Evolutionary conservation across 108 stramenopile genomes (phyloP).

Genomic region (Discostella pseudostelligera): DNA sequence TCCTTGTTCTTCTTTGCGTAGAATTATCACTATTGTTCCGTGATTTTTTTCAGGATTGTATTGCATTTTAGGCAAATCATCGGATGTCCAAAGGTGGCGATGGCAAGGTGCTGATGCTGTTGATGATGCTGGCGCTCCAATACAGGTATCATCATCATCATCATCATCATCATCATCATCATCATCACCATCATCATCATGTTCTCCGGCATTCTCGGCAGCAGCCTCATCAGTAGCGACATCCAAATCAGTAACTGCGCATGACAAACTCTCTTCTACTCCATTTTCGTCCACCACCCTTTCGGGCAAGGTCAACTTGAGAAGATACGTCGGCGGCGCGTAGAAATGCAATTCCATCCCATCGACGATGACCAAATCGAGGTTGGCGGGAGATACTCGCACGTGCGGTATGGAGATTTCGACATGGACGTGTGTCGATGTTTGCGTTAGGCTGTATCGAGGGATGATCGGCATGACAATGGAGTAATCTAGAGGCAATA

Average conservation of each 20-base stretch:
- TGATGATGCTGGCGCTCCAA: not conserved
- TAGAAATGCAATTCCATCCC: conserved; percentile 63
- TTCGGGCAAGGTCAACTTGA: conserved; percentile 59
- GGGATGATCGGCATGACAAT: conserved; percentile 76
- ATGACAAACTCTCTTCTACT: conserved; percentile 22
- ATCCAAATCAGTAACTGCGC: not conserved
- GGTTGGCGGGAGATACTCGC: conserved; percentile 60
- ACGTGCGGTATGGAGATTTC: conserved; percentile 72
- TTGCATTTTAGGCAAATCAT: conserved; percentile 43
- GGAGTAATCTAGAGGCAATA: not conserved
- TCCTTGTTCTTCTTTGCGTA: conserved; percentile 54
- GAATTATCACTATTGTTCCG: conserved; percentile 35
- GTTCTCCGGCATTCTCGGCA: not conserved
- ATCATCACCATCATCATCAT: not conserved
- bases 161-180: conserved; percentile 1
- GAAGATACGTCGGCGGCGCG: conserved; percentile 65
- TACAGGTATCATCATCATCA: conserved; percentile 2
- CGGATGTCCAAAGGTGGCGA: conserved; percentile 27
- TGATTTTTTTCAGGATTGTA: conserved; percentile 48
- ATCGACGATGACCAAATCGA: conserved; percentile 56
- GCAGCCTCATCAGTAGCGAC: not conserved
- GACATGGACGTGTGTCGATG: conserved; percentile 49
- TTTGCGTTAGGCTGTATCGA: conserved; percentile 67
- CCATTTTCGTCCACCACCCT: conserved; percentile 42
- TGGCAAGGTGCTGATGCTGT: not conserved